Base-by-base conservation (phyloP, 1,284 basidiomycete species). In the Meira miltonrushii region DNA sequence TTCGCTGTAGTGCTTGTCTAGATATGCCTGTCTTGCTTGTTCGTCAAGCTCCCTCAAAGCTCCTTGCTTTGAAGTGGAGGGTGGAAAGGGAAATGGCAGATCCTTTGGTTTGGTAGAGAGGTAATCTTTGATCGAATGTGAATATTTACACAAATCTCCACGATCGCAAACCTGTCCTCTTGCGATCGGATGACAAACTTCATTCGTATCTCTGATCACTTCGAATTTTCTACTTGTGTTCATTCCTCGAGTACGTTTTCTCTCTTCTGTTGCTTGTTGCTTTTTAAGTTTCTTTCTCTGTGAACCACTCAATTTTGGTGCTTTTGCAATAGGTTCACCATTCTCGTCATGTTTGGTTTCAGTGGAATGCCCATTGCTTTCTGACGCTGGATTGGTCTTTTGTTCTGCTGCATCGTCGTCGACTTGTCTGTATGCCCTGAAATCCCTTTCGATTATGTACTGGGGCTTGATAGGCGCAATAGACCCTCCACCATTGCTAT, bases 81-180 rank as follows among this genome's bases (percentile, higher is more conserved):
- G 73, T 0, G 79, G 53, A 5, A 79, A 68, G 5, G 85, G 84
- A 52, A 87, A 83, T 49, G 81, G 82, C 21, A 94, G 82, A 74
- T 95, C 92, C 52, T 75, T 79, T 0, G 87, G 84, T 80, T 95
- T 95, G 1, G 82, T 83, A 15, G 82, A 82, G 39, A 96, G 84
- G 79, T 95, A 97, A 2, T 81, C 82, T 2, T 81, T 69, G 61
- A 93, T 81, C 69, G 91, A 87, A 77, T 97, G 94, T 2, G 85
- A 87, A 73, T 85, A 88, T 39, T 86, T 85, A 74, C 93, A 96
- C 21, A 7, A 55, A 21, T 44, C 11, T 8, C n/a, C 37, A 21
- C 51, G 38, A 48, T 25, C 46, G 12, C 46, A 48, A 13, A 21
- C 23, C 17, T 23, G 17, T 48, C 55, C 47, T 54, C 47, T 33